Base-by-base conservation (phyloP, 176 grass and related monocot species). In the Echinochloa phyllopogon region DNA sequence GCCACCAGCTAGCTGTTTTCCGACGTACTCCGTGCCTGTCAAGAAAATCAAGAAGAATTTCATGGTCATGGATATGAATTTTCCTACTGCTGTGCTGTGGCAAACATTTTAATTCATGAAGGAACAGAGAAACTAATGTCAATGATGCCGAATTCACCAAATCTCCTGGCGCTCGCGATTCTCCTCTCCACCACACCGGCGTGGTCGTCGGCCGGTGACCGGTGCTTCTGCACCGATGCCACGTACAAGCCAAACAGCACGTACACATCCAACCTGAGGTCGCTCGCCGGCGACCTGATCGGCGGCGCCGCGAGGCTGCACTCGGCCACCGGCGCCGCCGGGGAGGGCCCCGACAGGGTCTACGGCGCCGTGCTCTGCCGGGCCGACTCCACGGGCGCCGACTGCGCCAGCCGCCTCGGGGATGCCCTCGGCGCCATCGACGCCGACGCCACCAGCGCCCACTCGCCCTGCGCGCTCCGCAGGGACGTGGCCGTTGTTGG, bases 341-440 rank as follows among this genome's bases (percentile, higher is more conserved):
- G 88, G 5, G n/a, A 50, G 1, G 50, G 61, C 40, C 72, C 85
- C 2, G 47, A 85, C 48, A 65, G 33, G 74, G 86, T 88, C 33
- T 92, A 84, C 18, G 88, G 83, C 63, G 58, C 69, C 52, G 73
- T 75, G 73, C 88, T 92, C 69, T 92, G 93, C 75, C 93, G 88
- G 10, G 90, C 82, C 0, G 93, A 95, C 69, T 8, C 42, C 48
- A 69, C 66, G 10, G 6, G 23, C 12, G 8, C 79, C 23, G 24
- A 62, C 73, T 95, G 90, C 70, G 40, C 37, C 27, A 21, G 61
- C 38, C 82, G 51, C 65, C 44, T 88, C 82, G 24, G 3, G 6
- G 18, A 44, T 0, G 69, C 70, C 36, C n/a, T 83, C 2, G n/a
- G 4, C 63, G 37, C 50, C 33, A 58, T 56, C 50, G 33, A 56